These are phyloP conservation scores for Albatrellus ellisii DNA, from an alignment of 768 basidiomycete species.

Conservation along the genomic window DNA sequence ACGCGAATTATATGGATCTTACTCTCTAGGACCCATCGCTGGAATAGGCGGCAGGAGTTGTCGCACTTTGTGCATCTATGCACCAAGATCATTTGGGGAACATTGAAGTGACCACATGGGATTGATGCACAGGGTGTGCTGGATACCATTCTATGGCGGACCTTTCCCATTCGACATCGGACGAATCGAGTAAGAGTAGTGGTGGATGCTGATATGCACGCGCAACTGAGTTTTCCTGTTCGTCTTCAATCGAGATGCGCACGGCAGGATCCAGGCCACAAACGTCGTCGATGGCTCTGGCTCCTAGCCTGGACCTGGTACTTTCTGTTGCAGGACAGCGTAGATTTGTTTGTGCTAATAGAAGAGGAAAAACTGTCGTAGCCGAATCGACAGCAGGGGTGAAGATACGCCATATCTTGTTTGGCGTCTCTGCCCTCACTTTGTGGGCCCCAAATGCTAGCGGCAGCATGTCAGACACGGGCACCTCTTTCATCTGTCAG, in stretches of 20 bases:
- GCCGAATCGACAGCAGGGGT: not conserved
- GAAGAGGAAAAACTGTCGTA: not conserved
- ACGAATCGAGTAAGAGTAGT: conserved; percentile 27
- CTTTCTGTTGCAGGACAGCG: not conserved
- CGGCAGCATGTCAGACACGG: conserved; percentile 39
- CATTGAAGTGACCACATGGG: not conserved
- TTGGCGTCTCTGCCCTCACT: conserved; percentile 17
- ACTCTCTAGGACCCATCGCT: conserved; percentile 30
- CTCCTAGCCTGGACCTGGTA: conserved; percentile 3
- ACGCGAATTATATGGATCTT: conserved; percentile 35
- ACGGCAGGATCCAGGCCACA: conserved; percentile 23
- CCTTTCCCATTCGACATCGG: conserved; percentile 47
- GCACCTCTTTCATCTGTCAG: conserved; percentile 31
- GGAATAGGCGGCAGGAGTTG: conserved; percentile 36
- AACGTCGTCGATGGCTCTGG: not conserved
- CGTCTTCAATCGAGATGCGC: conserved; percentile 28
- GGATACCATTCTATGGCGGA: conserved; percentile 51
- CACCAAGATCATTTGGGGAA: not conserved
- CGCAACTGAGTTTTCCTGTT: conserved; percentile 35
- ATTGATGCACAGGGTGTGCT: conserved; percentile 43
- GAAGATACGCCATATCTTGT: conserved; percentile 1
- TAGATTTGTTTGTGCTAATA: not conserved
- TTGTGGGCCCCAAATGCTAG: conserved; percentile 28
- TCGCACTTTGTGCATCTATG: conserved; percentile 48
- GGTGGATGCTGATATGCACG: conserved; percentile 39